Evolutionary conservation across 306 rosid genomes (phyloP).

Genomic region (Gleditsia sinensis): DNA sequence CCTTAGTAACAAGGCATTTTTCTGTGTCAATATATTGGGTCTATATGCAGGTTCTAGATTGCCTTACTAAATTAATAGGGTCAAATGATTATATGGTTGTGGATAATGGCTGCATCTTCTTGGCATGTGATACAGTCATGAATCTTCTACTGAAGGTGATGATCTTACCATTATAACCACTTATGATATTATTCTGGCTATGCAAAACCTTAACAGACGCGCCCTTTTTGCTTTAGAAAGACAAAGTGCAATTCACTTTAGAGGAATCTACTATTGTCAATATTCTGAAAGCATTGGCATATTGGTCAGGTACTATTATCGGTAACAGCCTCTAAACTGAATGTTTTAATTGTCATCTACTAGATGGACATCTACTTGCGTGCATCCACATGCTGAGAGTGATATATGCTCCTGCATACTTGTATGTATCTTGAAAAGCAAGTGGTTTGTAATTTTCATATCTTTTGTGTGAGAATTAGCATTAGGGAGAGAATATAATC

Average conservation of each 20-base stretch:
- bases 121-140: constrained; percentile 89
- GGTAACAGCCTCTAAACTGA: constrained; percentile 3
- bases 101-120: constrained; percentile 60
- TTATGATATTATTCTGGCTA: constrained; percentile 22
- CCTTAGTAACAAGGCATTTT: not conserved
- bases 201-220: constrained; percentile 23
- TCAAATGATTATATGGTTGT: constrained; percentile 43
- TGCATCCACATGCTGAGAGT: not conserved
- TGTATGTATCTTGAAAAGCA: constrained; percentile 4
- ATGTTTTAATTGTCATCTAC: constrained; percentile 26
- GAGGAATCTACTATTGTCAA: constrained; percentile 55
- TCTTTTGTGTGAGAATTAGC: too few relatives aligned
- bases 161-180: constrained; percentile 22
- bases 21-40: constrained; percentile 31
- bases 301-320: constrained; percentile 72
- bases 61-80: constrained; percentile 67
- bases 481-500: constrained; percentile 2
- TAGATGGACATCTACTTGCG: constrained; percentile 17
- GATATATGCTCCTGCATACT: not conserved
- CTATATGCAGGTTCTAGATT: constrained; percentile 71
- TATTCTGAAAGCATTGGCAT: constrained; percentile 70
- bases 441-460: constrained; percentile 12
- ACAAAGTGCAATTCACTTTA: constrained; percentile 45
- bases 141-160: constrained; percentile 82
- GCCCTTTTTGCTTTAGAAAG: constrained; percentile 54